These are phyloP conservation scores for Protostelium mycophagum DNA, from an alignment of 78 protist genomes.

Conservation along the genomic window DNA sequence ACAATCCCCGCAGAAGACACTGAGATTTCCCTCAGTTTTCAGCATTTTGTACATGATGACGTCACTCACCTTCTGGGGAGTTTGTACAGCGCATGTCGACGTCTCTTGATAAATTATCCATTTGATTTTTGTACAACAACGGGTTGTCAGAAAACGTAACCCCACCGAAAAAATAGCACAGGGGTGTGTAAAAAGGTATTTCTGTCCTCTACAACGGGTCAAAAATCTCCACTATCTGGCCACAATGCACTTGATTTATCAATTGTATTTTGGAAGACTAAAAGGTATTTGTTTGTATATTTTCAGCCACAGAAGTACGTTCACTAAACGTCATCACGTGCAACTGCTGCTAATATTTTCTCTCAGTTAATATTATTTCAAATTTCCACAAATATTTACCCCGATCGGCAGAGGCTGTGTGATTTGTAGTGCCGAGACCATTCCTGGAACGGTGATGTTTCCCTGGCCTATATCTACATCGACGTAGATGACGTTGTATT, in stretches of 20 bases:
- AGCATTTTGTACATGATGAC: not conserved
- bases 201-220: constrained; percentile 17
- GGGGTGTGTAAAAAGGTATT: constrained; percentile 23
- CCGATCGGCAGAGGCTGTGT: constrained; percentile 52
- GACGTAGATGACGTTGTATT: constrained; percentile 25
- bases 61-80: not conserved
- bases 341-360: no score
- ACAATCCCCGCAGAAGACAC: constrained; percentile 50
- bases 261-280: no score
- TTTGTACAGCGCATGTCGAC: constrained; percentile 11
- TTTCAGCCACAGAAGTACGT: no score
- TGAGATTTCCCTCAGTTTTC: no score
- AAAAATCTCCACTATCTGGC: no score
- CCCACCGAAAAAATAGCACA: constrained; percentile 67
- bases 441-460: constrained; percentile 64
- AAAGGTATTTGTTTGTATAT: no score
- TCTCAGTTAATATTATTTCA: not conserved
- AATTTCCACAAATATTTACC: not conserved
- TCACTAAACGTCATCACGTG: not conserved
- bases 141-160: constrained; percentile 41
- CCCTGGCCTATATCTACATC: constrained; percentile 81
- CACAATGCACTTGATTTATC: no score
- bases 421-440: constrained; percentile 31
- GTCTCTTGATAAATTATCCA: constrained; percentile 17
- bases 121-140: constrained; percentile 20